Base-by-base conservation (phyloP, 306 rosid genomes). In the Hippophae rhamnoides region DNA sequence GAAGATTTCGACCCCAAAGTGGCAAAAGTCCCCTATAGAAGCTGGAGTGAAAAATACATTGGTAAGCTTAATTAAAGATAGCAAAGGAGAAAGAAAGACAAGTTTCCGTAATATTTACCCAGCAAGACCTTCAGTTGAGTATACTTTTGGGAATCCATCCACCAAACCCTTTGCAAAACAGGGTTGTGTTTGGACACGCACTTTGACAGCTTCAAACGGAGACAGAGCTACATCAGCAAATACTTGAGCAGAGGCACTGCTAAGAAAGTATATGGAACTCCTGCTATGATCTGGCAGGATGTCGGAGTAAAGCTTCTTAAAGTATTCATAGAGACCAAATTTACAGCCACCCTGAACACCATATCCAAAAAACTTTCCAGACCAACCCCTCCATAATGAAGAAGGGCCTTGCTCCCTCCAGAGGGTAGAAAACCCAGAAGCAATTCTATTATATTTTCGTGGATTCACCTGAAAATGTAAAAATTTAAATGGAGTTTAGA, bases 321-420 rank as follows among this genome's bases (percentile, higher is more conserved):
- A 80, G 86, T 82, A 85, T 71, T 85, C 94, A 41, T 85, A 85
- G 55, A 85, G 79, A 64, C 82, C 94, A 40, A 75, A 82, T 82
- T 79, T 85, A 77, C 74, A 73, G 38, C 94, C 94, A 1, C 94
- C 94, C 61, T 85, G 94, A 75, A 80, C 41, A 48, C 94, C 94
- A 45, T 85, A 85, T 58, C 94, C 94, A 10, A 72, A 75, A 5
- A 82, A 54, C 58, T 85, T 85, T 14, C 81, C 89, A 6, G 94
- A 85, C 94, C 94, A 85, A 58, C 94, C 94, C 71, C 94, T 85
- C 89, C 89, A 85, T 47, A 85, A 86, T 10, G 82, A 72, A 75
- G 70, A 71, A 31, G 86, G 84, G 41, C 94, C 94, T 63, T 78
- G 74, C 62, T 85, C 84, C 77, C 74, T 82, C 84, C 80, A 85